Evolutionary conservation across 1,284 basidiomycete species (phyloP).

Genomic region (Cystobasidium slooffiae): DNA sequence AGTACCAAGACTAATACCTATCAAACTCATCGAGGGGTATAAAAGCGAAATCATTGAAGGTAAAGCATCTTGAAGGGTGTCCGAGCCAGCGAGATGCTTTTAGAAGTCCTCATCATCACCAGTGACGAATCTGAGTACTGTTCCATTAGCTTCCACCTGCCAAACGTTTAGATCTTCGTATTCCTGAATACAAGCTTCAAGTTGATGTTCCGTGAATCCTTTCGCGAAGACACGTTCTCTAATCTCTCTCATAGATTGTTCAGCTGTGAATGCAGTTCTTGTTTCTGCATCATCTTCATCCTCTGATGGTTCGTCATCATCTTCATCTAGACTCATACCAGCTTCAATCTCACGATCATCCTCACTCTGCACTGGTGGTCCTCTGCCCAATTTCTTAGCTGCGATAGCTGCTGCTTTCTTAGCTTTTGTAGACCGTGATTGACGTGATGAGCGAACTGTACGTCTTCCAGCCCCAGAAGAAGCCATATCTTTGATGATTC

Average conservation of each 20-base stretch:
- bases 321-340: constrained; percentile 60
- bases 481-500: constrained; percentile 85
- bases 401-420: constrained; percentile 52
- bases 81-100: background rate
- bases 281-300: constrained; percentile 71
- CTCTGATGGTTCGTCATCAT: constrained; percentile 58
- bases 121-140: constrained; percentile 37
- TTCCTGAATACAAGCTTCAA: constrained; percentile 61
- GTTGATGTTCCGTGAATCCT: constrained; percentile 86
- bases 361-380: constrained; percentile 65
- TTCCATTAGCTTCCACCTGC: constrained; percentile 43
- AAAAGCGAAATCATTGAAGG: too few species aligned
- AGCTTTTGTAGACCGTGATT: constrained; percentile 54
- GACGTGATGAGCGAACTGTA: constrained; percentile 46
- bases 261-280: constrained; percentile 53
- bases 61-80: too few species aligned
- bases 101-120: constrained; percentile 27
- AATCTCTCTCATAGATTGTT: constrained; percentile 75
- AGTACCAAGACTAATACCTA: too few species aligned
- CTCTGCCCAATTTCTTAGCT: constrained; percentile 63
- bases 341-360: constrained; percentile 72
- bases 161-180: constrained; percentile 47
- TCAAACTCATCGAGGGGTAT: too few species aligned
- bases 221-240: constrained; percentile 78
- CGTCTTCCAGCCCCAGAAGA: constrained; percentile 56